Evolutionary conservation across 768 basidiomycete genomes (phyloP).

Genomic region (Tricholoma terreum): DNA sequence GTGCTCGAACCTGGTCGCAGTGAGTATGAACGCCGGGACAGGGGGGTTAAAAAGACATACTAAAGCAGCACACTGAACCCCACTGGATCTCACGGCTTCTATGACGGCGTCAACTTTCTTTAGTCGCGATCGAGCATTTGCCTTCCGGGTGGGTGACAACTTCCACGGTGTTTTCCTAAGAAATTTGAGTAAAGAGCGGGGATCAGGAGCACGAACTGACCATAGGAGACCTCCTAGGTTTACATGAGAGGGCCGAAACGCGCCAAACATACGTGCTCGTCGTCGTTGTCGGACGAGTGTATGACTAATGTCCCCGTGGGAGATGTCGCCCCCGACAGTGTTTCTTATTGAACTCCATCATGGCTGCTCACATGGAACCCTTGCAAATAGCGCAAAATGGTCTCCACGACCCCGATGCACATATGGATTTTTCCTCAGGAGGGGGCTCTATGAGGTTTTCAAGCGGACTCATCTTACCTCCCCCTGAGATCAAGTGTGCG

Average conservation of each 20-base stretch:
- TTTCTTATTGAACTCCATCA: too few relatives aligned
- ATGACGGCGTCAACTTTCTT: conserved; percentile 95
- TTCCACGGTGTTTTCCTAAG: conserved; percentile 94
- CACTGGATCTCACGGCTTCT: conserved; percentile 78
- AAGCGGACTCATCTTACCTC: conserved; percentile 90
- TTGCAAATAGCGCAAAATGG: conserved; percentile 34
- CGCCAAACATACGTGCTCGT: conserved; percentile 68
- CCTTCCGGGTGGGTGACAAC: conserved; percentile 87
- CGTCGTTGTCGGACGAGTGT: conserved; percentile 2
- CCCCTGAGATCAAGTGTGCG: conserved; percentile 92
- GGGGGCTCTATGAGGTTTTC: conserved; percentile 52
- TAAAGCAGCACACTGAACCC: conserved; percentile 71
- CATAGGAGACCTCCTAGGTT: conserved; percentile 80
- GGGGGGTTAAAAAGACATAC: conserved; percentile 42
- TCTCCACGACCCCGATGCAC: conserved; percentile 32
- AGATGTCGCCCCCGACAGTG: too few relatives aligned
- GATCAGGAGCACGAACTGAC: conserved; percentile 38
- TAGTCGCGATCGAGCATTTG: conserved; percentile 83
- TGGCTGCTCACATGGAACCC: conserved; percentile 45
- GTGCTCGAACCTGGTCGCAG: conserved; percentile 53
- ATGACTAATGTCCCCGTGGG: too few relatives aligned
- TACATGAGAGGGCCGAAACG: conserved; percentile 71
- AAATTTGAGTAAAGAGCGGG: not conserved
- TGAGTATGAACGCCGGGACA: not conserved
- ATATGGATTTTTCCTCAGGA: conserved; percentile 34